Evolutionary conservation across 208 protist genomes (phyloP), one percentile per base, ranked within the genome.

Genomic region (Sergeia podlipaevii): DNA sequence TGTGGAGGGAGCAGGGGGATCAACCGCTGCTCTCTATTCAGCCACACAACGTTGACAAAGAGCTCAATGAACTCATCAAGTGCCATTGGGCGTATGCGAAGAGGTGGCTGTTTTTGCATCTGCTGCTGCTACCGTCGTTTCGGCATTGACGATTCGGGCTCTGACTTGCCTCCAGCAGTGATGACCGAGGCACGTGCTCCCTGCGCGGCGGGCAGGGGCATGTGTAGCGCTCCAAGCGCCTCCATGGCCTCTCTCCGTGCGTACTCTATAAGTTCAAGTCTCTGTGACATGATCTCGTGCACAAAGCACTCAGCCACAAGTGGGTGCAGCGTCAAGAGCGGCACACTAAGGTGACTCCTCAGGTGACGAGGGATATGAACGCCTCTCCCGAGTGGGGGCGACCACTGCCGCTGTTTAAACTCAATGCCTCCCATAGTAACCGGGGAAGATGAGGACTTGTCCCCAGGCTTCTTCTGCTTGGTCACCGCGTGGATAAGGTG

Each of bases 221-320:
- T 6, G 10, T 26, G 39, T 21, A 45, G 39, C 39, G 24, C 17
- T 10, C 17, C 39, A 5, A 26, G 18, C 10, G 39, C 39, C 39
- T 45, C 52, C 36, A 37, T 37, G 48, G 47, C 20, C n/a, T 29
- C 30, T 2, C 29, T 27, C 21, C 20, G 42, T 1, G 29, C 33
- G 60, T 24, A 71, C 27, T 42, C 47, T 17, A 78, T 46, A 8
- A 78, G 41, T 3, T 76, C 58, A 23, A 64, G 39, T 29, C 85
- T 77, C 50, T 85, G 70, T 5, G 72, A 74, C 8, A 89, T 44
- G 37, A 92, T 32, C 57, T 77, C 67, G 53, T 78, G 72, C 43
- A 92, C 65, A 23, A 84, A 58, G 23, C 60, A 65, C 60, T 92
- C 85, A 1, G 75, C 85, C 26, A 89, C 61, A n/a, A 92, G 34